Conservation (phyloP, 2,329 filamentous ascomycete species). For the Sarocladiaceae sp. region DNA sequence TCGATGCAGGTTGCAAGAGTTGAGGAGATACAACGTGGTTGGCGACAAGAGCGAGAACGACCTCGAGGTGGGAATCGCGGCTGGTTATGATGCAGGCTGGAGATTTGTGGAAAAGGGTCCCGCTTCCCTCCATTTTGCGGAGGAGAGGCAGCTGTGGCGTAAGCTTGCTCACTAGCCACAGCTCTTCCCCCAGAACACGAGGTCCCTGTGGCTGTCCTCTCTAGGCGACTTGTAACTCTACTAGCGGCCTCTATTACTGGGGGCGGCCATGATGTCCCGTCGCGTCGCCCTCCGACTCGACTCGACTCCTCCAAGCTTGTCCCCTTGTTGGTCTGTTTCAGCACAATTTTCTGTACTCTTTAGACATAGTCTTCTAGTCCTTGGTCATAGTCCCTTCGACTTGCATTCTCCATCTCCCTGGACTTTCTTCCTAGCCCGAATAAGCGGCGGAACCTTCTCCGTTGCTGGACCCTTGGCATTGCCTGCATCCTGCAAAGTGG, state of each 20-base stretch:
- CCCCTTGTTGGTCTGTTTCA: no score
- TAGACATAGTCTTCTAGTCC: no score
- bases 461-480: neutral
- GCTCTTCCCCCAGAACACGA: neutral
- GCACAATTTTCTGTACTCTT: no score
- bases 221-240: no score
- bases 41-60: no score
- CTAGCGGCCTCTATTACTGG: no score
- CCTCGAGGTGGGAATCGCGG: neutral
- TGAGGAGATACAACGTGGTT: neutral
- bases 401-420: no score
- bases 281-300: no score
- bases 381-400: no score
- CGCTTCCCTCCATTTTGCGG: neutral
- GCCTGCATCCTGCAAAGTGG: slow-evolving; percentile 9
- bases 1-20: neutral
- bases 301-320: no score
- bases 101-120: slow-evolving; percentile 1
- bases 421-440: slow-evolving; percentile 4
- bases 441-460: neutral
- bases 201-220: no score
- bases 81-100: neutral
- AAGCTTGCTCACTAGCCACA: slow-evolving; percentile 6
- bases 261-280: no score
- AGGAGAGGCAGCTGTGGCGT: slow-evolving; percentile 1